A percentile compares a stretch with the other conserved stretches of the same genome.
Conservation (phyloP, 768 basidiomycete species). For the Astraeus odoratus region DNA sequence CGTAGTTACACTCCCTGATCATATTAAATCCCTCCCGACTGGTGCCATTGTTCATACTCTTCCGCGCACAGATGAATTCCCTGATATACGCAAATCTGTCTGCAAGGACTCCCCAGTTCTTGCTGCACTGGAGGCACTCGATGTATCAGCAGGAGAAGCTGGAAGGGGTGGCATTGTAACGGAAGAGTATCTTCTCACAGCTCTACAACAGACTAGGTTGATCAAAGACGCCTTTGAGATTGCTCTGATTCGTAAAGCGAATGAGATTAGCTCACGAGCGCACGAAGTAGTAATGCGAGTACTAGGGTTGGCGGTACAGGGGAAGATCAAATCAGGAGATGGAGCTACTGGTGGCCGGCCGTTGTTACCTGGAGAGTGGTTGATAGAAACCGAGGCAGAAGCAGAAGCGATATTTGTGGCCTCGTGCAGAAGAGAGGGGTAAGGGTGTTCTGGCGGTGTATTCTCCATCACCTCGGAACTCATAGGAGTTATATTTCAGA, state of each 20-base stretch:
- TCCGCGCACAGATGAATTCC: slow-evolving; percentile 31
- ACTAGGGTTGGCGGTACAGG: slow-evolving; percentile 66
- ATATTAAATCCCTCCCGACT: slow-evolving; percentile 41
- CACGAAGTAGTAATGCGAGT: slow-evolving; percentile 92
- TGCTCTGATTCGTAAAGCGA: slow-evolving; percentile 67
- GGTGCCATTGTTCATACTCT: slow-evolving; percentile 62
- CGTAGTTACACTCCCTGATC: slow-evolving; percentile 35
- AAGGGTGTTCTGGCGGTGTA: slow-evolving; percentile 15
- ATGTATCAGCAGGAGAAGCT: not conserved
- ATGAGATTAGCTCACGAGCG: slow-evolving; percentile 80
- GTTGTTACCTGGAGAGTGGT: slow-evolving; percentile 71
- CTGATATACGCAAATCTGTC: slow-evolving; percentile 1
- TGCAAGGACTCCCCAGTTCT: not conserved
- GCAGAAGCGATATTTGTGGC: slow-evolving; percentile 93
- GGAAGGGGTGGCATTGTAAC: slow-evolving; percentile 30
- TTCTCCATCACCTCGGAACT: not conserved
- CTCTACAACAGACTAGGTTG: slow-evolving; percentile 76
- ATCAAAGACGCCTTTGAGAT: slow-evolving; percentile 76
- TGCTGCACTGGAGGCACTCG: not conserved
- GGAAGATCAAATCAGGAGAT: slow-evolving; percentile 39
- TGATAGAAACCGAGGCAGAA: slow-evolving; percentile 88
- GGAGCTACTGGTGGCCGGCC: slow-evolving; percentile 38
- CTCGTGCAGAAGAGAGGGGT: slow-evolving; percentile 85
- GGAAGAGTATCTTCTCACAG: slow-evolving; percentile 61
- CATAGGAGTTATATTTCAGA: slow-evolving; percentile 32